Base-by-base conservation (phyloP, 768 basidiomycete species). In the Agaricus subrufescens region DNA sequence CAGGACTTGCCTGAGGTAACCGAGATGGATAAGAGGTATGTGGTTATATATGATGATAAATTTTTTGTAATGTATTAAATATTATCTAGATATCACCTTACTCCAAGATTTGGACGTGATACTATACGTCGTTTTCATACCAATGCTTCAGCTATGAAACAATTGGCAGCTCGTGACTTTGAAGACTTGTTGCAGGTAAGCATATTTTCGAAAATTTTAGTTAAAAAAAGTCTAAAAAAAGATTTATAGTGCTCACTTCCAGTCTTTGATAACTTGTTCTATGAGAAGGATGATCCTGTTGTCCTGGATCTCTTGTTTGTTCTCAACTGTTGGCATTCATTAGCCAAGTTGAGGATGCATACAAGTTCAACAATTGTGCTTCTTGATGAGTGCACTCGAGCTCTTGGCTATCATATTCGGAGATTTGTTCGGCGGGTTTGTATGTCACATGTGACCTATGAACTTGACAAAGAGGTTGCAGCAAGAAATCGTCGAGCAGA, bases 111-210 rank as follows among this genome's bases (percentile, higher is more conserved):
- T 58, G 67, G 67, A 3, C 3, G 58, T 26, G 58, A 49, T 5
- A 63, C 68, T 0, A 76, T 76, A 6, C 52, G 67, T 0, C 37
- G 54, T 1, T 75, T 76, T 49, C 31, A 59, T 8, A 46, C 51
- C 0, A 71, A 73, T 56, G 60, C 71, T 0, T 67, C 71, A 0
- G 67, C 70, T 19, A 64, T 72, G 63, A 67, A 68, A 48, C 66
- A 73, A 9, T 52, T 70, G 6, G 68, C 68, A 2, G 74, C 68
- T 1, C 58, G 66, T 0, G 68, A 77, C 47, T 76, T 70, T 47
- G 71, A 76, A 52, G 74, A 76, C 23, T 51, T 75, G 0, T 62
- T 77, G 0, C 74, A 77, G 69, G 75, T 71, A 12, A n/a, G n/a
- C n/a, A n/a, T n/a, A n/a, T 30, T n/a, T 44, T 50, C 51, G n/a